phyloP scores from a whole-genome alignment of 73 alveolate species.

The Paraurostyla sp. region DNA sequence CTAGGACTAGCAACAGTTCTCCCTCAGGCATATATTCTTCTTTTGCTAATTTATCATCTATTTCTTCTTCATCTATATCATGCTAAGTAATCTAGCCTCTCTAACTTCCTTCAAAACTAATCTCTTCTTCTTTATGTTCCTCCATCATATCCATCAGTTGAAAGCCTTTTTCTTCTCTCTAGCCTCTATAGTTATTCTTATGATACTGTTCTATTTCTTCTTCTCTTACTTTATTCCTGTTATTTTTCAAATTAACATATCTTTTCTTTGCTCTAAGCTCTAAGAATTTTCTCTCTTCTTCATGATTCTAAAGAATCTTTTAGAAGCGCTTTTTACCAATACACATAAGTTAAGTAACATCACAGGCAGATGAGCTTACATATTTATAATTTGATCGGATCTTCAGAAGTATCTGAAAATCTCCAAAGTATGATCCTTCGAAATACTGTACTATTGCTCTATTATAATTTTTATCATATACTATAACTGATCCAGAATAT shows the following conservation, averaged over 20 bases:
- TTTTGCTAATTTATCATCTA: background rate
- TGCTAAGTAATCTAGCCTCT: background rate
- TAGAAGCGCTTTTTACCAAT: background rate
- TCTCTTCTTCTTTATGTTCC: background rate
- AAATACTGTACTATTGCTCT: background rate
- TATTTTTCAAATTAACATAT: background rate
- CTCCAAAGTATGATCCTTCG: conserved; percentile 1
- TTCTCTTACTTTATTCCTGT: background rate
- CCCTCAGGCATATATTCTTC: conserved; percentile 11
- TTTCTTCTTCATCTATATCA: background rate
- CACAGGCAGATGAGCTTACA: background rate
- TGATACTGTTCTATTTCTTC: background rate
- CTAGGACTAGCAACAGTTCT: background rate
- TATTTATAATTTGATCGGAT: conserved; percentile 21
- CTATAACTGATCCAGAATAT: background rate
- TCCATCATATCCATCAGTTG: background rate
- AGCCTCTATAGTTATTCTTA: too few relatives aligned
- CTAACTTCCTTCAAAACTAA: background rate
- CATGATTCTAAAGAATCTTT: background rate
- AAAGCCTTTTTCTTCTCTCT: background rate
- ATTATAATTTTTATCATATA: conserved; percentile 14
- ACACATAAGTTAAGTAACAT: conserved; percentile 26
- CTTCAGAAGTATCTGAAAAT: background rate
- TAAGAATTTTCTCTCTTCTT: background rate
- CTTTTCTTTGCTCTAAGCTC: conserved; percentile 15